A percentile compares a stretch with the other conserved stretches of the same genome.
These are phyloP conservation scores for Arabis alpina DNA, from an alignment of 345 rosid genomes.

Conservation along the genomic window DNA sequence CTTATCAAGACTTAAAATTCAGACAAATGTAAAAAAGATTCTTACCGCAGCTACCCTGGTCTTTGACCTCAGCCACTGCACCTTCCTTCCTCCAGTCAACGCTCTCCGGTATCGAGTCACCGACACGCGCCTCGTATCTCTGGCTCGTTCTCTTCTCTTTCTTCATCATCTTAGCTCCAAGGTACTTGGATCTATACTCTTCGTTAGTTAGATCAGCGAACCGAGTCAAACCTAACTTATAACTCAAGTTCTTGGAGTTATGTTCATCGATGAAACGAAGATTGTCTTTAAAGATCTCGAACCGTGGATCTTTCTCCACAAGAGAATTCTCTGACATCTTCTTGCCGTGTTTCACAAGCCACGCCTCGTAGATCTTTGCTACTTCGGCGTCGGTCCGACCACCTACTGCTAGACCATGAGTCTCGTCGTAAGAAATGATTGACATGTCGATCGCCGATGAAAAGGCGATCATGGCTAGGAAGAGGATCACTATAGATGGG, in stretches of 20 bases:
- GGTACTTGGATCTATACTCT: slow-evolving; percentile 77
- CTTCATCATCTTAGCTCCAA: slow-evolving; percentile 54
- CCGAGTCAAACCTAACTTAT: slow-evolving; percentile 69
- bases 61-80: slow-evolving; percentile 77
- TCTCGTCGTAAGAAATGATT: slow-evolving; percentile 66
- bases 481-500: slow-evolving; percentile 41
- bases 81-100: slow-evolving; percentile 88
- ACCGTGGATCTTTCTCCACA: slow-evolving; percentile 73
- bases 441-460: slow-evolving; percentile 83
- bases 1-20: too few relatives aligned
- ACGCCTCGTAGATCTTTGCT: slow-evolving; percentile 62
- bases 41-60: slow-evolving; percentile 86
- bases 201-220: slow-evolving; percentile 94
- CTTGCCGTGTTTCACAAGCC: slow-evolving; percentile 77
- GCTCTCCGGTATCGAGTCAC: slow-evolving; percentile 63
- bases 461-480: slow-evolving; percentile 47
- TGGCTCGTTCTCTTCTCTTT: slow-evolving; percentile 48
- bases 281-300: slow-evolving; percentile 80
- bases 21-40: not conserved
- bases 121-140: slow-evolving; percentile 60
- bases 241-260: slow-evolving; percentile 62
- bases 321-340: slow-evolving; percentile 53
- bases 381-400: slow-evolving; percentile 68
- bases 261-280: slow-evolving; percentile 81
- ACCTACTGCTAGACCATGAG: slow-evolving; percentile 45